Conservation (phyloP, 192 early-diverging fungal species). For the Allomyces arbusculus region DNA sequence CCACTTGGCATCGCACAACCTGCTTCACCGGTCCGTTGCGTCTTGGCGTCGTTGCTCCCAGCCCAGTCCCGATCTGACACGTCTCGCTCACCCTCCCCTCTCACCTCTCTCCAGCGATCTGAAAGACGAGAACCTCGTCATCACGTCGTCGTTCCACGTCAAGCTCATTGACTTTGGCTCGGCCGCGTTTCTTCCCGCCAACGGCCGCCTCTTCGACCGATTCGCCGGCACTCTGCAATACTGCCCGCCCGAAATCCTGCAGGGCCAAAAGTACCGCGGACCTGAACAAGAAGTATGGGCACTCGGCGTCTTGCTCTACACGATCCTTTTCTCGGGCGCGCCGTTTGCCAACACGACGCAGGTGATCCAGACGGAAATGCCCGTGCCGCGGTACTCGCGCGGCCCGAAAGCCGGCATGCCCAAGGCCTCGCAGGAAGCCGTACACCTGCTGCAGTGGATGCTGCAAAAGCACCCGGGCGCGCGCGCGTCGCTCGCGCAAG, state of each 20-base stretch:
- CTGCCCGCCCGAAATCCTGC: conserved; percentile 45
- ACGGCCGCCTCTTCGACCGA: conserved; percentile 20
- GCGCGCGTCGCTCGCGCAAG: conserved; percentile 39
- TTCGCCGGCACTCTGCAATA: conserved; percentile 46
- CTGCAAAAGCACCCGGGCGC: conserved; percentile 31
- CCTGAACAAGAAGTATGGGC: conserved; percentile 46
- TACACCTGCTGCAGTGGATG: conserved; percentile 41
- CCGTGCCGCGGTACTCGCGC: conserved; percentile 15
- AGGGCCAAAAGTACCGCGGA: conserved; percentile 29
- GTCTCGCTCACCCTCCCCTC: neutral
- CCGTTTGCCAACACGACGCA: conserved; percentile 34
- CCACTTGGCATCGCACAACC: conserved; percentile 20
- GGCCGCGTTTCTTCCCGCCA: conserved; percentile 21
- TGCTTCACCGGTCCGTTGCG: conserved; percentile 22
- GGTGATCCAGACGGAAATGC: conserved; percentile 24
- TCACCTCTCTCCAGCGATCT: conserved; percentile 13
- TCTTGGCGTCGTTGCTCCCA: neutral
- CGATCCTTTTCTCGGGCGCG: conserved; percentile 33
- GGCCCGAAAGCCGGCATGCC: neutral
- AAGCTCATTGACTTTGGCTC: conserved; percentile 57
- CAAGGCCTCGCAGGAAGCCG: conserved; percentile 19
- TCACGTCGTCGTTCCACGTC: conserved; percentile 30
- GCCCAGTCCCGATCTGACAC: neutral
- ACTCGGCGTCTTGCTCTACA: conserved; percentile 45
- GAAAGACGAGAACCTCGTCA: conserved; percentile 51